Percentiles rank a stretch among this genome's conserved stretches.
Conservation (phyloP, 108 stramenopile species). For the Seminavis robusta region DNA sequence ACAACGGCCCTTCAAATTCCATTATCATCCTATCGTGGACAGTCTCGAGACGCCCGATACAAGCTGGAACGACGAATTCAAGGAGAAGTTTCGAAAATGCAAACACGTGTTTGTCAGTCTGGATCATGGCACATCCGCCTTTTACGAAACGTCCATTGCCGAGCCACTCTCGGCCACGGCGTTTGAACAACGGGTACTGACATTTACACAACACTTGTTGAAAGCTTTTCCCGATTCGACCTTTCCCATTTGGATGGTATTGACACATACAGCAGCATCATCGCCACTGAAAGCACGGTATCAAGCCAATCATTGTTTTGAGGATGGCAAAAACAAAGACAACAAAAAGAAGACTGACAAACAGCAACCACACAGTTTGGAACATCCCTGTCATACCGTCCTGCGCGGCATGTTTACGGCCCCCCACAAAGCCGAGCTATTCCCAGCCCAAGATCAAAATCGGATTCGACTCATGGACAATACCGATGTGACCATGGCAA, state of each 20-base stretch:
- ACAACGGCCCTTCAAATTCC: slow-evolving; percentile 61
- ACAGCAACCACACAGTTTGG: slow-evolving; percentile 19
- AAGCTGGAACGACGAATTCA: slow-evolving; percentile 21
- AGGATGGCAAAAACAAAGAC: too few relatives aligned
- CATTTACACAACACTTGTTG: slow-evolving; percentile 35
- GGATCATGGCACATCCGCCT: slow-evolving; percentile 12
- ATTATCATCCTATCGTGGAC: slow-evolving; percentile 16
- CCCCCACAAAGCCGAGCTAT: slow-evolving; percentile 2
- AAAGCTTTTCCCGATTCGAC: slow-evolving; percentile 42
- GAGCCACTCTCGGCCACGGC: slow-evolving; percentile 5
- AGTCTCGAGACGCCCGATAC: slow-evolving; percentile 30
- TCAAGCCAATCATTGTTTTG: too few relatives aligned
- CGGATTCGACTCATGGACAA: slow-evolving; percentile 42
- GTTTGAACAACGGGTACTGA: slow-evolving; percentile 33
- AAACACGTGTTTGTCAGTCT: slow-evolving; percentile 43
- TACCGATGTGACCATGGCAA: slow-evolving; percentile 37
- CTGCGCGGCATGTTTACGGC: slow-evolving; percentile 25
- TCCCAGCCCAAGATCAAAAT: too few relatives aligned
- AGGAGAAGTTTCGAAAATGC: slow-evolving; percentile 42
- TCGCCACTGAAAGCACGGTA: slow-evolving; percentile 22
- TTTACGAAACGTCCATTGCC: not conserved
- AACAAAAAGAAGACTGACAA: too few relatives aligned
- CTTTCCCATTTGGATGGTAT: slow-evolving; percentile 51
- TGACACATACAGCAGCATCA: slow-evolving; percentile 22
- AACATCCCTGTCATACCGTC: slow-evolving; percentile 44